Percentiles rank a stretch among this genome's conserved stretches.
phyloP scores from a whole-genome alignment of 352 stramenopile genomes.

The Heterotrichella gracilis region DNA sequence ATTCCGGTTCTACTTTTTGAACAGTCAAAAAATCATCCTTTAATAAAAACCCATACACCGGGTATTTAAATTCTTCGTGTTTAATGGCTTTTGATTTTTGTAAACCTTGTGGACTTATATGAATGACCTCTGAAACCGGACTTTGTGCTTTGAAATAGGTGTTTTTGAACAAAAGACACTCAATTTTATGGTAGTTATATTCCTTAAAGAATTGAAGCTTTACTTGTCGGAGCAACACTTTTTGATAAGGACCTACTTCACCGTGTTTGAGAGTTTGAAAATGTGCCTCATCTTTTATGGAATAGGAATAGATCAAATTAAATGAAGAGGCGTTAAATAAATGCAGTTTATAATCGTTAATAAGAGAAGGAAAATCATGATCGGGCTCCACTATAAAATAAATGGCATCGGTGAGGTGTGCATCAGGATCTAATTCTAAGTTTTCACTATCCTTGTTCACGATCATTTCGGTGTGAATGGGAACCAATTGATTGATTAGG shows the following conservation, averaged over 20 bases:
- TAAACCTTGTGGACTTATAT: background rate
- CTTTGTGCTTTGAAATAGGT: background rate
- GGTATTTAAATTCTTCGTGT: conserved; percentile 6
- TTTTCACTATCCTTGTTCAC: background rate
- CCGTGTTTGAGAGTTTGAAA: background rate
- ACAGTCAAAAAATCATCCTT: background rate
- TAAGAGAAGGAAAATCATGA: background rate
- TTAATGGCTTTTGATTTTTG: background rate
- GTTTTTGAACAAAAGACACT: background rate
- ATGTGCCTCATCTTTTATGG: background rate
- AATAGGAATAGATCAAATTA: background rate
- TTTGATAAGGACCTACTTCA: background rate
- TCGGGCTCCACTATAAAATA: conserved; percentile 7
- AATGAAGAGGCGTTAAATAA: conserved; percentile 1
- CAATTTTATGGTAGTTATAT: conserved; percentile 1
- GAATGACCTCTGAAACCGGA: background rate
- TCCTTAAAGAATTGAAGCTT: conserved; percentile 1
- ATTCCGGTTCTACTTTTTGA: background rate
- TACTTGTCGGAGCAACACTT: background rate
- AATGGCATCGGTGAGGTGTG: background rate
- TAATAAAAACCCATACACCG: background rate
- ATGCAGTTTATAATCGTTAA: conserved; percentile 1
- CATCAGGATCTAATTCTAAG: background rate
- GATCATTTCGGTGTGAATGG: background rate
- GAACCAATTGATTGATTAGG: background rate